Conservation (phyloP, 441 rosid genomes). For the Flueggea neowawraea region DNA sequence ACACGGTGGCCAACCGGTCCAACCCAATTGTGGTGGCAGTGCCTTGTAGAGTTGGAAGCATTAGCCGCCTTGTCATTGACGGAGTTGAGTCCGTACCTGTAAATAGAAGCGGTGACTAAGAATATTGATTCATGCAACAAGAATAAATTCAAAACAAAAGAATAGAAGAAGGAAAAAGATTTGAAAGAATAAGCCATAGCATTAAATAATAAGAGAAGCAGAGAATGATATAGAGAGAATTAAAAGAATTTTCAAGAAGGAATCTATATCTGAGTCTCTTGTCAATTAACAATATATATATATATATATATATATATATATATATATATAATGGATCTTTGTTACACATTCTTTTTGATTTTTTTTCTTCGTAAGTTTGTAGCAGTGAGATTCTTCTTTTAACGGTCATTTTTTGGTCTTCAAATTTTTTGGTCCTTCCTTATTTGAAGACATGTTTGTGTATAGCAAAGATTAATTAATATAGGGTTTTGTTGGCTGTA, state of each 20-base stretch:
- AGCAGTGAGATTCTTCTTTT: too few relatives aligned
- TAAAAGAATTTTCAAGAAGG: background rate
- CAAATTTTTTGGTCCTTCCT: too few relatives aligned
- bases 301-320: too few relatives aligned
- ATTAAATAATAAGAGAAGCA: slow-evolving; percentile 13
- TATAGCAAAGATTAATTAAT: background rate
- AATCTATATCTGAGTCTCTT: background rate
- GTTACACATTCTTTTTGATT: background rate
- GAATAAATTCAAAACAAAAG: slow-evolving; percentile 22
- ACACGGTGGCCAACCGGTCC: slow-evolving; percentile 74
- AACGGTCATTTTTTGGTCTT: too few relatives aligned
- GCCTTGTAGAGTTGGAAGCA: slow-evolving; percentile 30
- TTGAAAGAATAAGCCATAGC: slow-evolving; percentile 38
- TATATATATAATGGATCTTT: background rate
- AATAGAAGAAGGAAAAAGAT: slow-evolving; percentile 15
- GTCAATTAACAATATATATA: background rate
- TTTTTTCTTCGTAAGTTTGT: background rate
- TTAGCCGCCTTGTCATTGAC: slow-evolving; percentile 11
- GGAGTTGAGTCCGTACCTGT: slow-evolving; percentile 19
- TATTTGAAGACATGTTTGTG: too few relatives aligned
- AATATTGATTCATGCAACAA: slow-evolving; percentile 29
- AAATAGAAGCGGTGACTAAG: slow-evolving; percentile 31
- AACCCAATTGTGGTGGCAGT: slow-evolving; percentile 52
- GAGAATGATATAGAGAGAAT: slow-evolving; percentile 11
- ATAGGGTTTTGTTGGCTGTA: too few relatives aligned